phyloP scores from a whole-genome alignment of 495 filamentous ascomycete species.

The Hyphodiscus hymeniophilus region DNA sequence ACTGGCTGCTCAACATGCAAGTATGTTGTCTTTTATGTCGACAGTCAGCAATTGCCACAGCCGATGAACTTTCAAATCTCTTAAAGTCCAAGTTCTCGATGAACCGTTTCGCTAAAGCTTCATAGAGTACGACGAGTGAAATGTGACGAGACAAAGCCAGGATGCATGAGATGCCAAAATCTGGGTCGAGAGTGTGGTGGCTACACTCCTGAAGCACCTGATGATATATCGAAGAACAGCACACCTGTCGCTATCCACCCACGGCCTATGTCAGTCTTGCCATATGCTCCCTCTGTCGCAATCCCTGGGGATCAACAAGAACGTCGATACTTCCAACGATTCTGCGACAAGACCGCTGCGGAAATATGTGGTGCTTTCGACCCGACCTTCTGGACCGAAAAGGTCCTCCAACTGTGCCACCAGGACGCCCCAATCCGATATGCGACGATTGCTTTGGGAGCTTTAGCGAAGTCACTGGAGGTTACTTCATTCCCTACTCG shows the following conservation, averaged over 20 bases:
- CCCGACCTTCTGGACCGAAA: conserved; percentile 52
- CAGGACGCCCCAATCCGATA: conserved; percentile 54
- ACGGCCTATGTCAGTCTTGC: conserved; percentile 19
- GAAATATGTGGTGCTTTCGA: conserved; percentile 55
- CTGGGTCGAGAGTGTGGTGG: conserved; percentile 47
- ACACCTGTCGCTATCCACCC: conserved; percentile 22
- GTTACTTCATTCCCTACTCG: conserved; percentile 21
- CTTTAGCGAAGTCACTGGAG: conserved; percentile 46
- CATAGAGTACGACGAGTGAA: conserved; percentile 39
- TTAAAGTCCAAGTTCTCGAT: neutral
- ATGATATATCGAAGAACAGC: conserved; percentile 16
- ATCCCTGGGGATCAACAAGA: conserved; percentile 33
- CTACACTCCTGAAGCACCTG: conserved; percentile 29
- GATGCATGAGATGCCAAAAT: conserved; percentile 44
- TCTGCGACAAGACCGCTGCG: conserved; percentile 46
- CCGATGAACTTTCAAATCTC: neutral
- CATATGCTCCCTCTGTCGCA: conserved; percentile 17
- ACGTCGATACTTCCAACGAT: conserved; percentile 50
- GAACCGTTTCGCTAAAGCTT: neutral
- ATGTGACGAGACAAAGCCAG: conserved; percentile 50
- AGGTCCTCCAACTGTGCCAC: conserved; percentile 51
- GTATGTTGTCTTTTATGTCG: conserved; percentile 12
- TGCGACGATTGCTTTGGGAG: conserved; percentile 57
- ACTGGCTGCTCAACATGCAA: conserved; percentile 25
- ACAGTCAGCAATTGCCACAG: neutral